Evolutionary conservation across 2,329 filamentous ascomycete genomes (phyloP), one percentile per base, ranked within the genome.

Genomic region (Hypoxylon sp.): DNA sequence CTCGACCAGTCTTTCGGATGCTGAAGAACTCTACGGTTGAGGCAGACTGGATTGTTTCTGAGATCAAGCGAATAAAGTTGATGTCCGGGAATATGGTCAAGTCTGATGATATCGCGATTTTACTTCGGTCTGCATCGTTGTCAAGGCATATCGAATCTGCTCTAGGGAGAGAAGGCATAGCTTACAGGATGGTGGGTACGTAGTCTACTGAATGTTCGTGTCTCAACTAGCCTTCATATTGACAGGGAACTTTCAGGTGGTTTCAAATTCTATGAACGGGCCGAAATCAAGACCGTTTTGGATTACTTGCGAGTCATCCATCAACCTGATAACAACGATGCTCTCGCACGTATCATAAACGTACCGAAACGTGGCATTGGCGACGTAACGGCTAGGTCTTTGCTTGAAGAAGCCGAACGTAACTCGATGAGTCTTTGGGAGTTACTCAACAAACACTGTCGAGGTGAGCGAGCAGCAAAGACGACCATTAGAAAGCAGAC

Each of bases 251-350:
- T 19, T 5, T 55, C 53, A 82, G 81, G 88, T 38, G 95, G 96
- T 1, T 88, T 89, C 68, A 92, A 93, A 64, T 99, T 99, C 78
- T 98, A 97, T 75, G 96, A 99, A 72, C 89, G 96, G 56, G 87
- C 89, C 2, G 95, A 99, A 77, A 91, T 98, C 76, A 97, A 96
- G 78, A 85, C 93, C 5, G 78, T 98, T 0, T 80, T 98, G 3
- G 94, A 98, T 77, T 98, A 99, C 77, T 83, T 98, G 13, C 88
- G 94, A 32, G 91, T 97, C 2, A 89, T 98, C 32, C 89, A 93
- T 74, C 91, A 97, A 68, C 93, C 94, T 1, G 87, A 92, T 49
- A 94, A 97, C 76, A 97, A 94, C 73, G 94, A 98, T 76, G 93
- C 93, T 0, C 81, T 98, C 0, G 87, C 91, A 3, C 88, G 93